Evolutionary conservation across 2,329 filamentous ascomycete species (phyloP).

Genomic region (Fusarium globosum): DNA sequence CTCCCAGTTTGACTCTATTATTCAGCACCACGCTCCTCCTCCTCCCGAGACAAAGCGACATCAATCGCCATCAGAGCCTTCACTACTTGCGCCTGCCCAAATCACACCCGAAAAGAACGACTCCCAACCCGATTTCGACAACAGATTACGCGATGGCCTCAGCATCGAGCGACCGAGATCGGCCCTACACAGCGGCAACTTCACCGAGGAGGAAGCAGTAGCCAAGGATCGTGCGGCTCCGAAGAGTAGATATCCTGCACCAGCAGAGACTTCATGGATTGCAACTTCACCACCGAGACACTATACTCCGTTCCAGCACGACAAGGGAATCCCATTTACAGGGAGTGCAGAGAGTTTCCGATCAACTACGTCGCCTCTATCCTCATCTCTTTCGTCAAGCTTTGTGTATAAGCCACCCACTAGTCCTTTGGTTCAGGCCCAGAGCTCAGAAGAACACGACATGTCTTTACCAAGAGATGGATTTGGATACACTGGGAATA

Average conservation of each 20-base stretch:
- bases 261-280: constrained; percentile 57
- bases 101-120: constrained; percentile 55
- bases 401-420: constrained; percentile 91
- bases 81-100: constrained; percentile 59
- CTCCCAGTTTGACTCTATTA: constrained; percentile 53
- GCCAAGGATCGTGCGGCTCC: constrained; percentile 20
- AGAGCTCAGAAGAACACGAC: constrained; percentile 80
- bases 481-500: constrained; percentile 60
- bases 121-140: constrained; percentile 42
- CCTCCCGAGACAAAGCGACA: constrained; percentile 37
- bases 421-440: constrained; percentile 89
- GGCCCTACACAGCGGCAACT: constrained; percentile 75
- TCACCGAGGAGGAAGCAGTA: constrained; percentile 58
- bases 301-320: constrained; percentile 60
- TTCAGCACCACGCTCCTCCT: constrained; percentile 41
- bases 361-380: constrained; percentile 69
- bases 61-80: constrained; percentile 51
- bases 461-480: constrained; percentile 65
- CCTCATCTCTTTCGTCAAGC: constrained; percentile 79
- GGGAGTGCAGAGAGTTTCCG: constrained; percentile 52
- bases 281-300: constrained; percentile 67
- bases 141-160: constrained; percentile 64
- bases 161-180: constrained; percentile 87
- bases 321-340: constrained; percentile 47
- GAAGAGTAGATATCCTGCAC: constrained; percentile 30